Evolutionary conservation across 179 eudicot genomes (phyloP), one percentile per base, ranked within the genome.

Genomic region (Camellia oleifera): DNA sequence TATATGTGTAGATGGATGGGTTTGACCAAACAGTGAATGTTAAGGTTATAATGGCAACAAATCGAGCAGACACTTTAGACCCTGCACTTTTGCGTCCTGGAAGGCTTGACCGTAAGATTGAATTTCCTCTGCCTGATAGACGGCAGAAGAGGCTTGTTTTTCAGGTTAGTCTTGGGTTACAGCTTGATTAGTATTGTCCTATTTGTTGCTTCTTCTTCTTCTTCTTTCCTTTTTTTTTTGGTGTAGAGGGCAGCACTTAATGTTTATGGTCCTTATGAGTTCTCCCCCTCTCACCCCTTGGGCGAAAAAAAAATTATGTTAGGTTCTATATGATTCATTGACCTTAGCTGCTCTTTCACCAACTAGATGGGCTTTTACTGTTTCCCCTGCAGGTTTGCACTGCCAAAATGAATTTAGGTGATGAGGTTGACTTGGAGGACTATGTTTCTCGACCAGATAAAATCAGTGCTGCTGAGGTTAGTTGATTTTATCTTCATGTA

Each of bases 21-120:
- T 94, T 94, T 83, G 97, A 94, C 75, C 97, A 94, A 81, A 93
- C 98, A 0, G 97, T 94, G 52, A 94, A 93, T 70, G 98, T 94
- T 26, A 94, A 93, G 85, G 98, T 93, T 71, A 94, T 94, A 74
- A 94, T 94, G 98, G 97, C 98, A 78, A 94, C 98, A 65, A 94
- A 94, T 67, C 86, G 97, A 80, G 97, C 97, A 52, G 98, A 94
- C 82, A 93, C 98, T 72, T 87, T 95, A 82, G 98, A 95, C 87
- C 98, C 97, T 58, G 98, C 98, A 12, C 91, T 95, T 82, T 84
- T 95, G 3, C 94, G 97, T 20, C 97, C 98, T 11, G 97, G 98
- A 76, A 91, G 98, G 85, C 91, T 95, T 77, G 98, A 95, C 76
- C 88, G 98, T 69, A 95, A 95, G 83, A 93, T 94, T 72, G 98